Evolutionary conservation across 2,329 filamentous ascomycete genomes (phyloP).

Genomic region (Hypomyces rosellus): DNA sequence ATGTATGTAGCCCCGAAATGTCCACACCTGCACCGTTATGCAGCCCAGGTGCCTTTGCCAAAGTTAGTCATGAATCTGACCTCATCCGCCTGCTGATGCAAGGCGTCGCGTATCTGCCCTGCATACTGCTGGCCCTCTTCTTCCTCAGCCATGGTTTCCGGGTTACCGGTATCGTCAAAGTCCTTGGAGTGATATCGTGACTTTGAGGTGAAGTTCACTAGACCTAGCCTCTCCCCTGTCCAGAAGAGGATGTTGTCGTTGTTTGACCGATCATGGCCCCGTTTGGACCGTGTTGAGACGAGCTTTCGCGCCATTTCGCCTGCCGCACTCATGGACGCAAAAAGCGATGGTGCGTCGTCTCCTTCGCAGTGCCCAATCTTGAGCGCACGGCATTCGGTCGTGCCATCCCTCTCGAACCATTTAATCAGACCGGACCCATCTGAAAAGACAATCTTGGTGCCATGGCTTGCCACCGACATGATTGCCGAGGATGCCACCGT

Average conservation of each 20-base stretch:
- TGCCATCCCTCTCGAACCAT: constrained; percentile 85
- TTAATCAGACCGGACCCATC: constrained; percentile 80
- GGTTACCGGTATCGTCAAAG: constrained; percentile 41
- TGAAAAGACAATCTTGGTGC: constrained; percentile 72
- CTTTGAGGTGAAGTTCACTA: constrained; percentile 56
- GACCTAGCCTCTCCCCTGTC: constrained; percentile 79
- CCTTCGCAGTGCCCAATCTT: constrained; percentile 50
- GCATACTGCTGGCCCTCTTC: constrained; percentile 55
- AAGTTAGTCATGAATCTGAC: constrained; percentile 66
- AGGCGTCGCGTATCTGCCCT: constrained; percentile 65
- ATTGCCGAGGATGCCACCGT: constrained; percentile 76
- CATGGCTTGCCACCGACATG: constrained; percentile 74
- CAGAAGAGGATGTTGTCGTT: constrained; percentile 72
- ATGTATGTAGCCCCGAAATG: too few species aligned
- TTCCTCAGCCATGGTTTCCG: constrained; percentile 42
- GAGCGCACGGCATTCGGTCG: constrained; percentile 50
- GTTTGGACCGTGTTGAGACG: constrained; percentile 49
- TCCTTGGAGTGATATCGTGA: constrained; percentile 43
- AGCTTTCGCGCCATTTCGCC: constrained; percentile 79
- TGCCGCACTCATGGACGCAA: constrained; percentile 44
- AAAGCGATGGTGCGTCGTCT: constrained; percentile 41
- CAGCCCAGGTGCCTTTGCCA: constrained; percentile 21
- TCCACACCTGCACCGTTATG: not conserved
- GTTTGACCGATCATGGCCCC: constrained; percentile 31
- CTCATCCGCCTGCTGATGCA: constrained; percentile 74